Percentiles rank a stretch among this genome's conserved stretches.
Conservation (phyloP, 2,329 filamentous ascomycete species). For the Penicillium sp. region DNA sequence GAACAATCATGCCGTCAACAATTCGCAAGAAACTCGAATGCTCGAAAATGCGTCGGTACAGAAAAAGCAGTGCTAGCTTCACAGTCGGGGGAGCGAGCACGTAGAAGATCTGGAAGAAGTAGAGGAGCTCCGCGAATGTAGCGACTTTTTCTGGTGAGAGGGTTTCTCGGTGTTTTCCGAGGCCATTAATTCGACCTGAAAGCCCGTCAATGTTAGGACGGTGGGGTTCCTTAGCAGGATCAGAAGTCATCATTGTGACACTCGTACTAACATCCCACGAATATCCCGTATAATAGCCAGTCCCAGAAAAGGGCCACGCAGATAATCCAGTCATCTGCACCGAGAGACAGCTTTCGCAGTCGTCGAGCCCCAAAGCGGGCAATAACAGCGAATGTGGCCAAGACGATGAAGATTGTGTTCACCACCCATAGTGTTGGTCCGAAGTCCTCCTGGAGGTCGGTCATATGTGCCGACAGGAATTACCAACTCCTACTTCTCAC, state of each 20-base stretch:
- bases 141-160: background rate
- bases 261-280: background rate
- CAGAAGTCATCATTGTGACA: background rate
- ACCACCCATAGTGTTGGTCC: background rate
- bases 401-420: background rate
- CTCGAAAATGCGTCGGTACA: conserved; percentile 4
- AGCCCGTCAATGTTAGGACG: background rate
- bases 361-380: background rate
- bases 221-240: too few relatives aligned
- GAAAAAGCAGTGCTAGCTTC: conserved; percentile 6
- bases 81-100: background rate
- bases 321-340: conserved; percentile 4
- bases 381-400: background rate
- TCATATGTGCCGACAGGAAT: background rate
- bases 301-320: conserved; percentile 1
- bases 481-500: background rate
- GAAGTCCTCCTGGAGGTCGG: background rate
- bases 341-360: background rate
- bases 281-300: conserved; percentile 1
- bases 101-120: conserved; percentile 7
- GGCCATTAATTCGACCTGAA: background rate
- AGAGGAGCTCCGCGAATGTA: conserved; percentile 1
- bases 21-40: background rate
- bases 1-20: background rate
- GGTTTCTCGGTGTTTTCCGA: background rate